Base-by-base conservation (phyloP, 257 asterid species). In the Solanum medicagineum region DNA sequence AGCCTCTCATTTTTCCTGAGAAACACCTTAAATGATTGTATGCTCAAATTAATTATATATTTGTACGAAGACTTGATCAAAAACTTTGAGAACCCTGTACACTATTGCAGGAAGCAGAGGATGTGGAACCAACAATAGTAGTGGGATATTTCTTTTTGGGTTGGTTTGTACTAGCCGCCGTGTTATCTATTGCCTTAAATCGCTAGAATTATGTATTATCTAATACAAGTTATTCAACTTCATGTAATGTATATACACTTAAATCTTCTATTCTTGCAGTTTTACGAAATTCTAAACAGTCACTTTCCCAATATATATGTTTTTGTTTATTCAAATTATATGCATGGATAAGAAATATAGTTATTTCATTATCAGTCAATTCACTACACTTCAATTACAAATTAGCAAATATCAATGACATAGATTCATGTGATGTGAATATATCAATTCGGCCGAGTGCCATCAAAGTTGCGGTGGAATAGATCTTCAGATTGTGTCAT, bases 51-150 rank as follows among this genome's bases (percentile, higher is more conserved):
- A 36, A 36, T 36, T 36, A 36, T 36, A 36, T 36, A 5, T 36
- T 36, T 36, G 0, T 4, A 36, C 0, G 42, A 36, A 36, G 4
- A 36, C 42, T 36, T 36, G 1, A 0, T 4, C 42, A 36, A 36
- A 36, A 36, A 36, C 5, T 36, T 5, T 5, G 40, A 36, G 6
- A 36, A 36, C 6, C 40, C 40, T 4, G 6, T 55, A 42, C 62
- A 74, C 4, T 54, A 81, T 84, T 86, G 86, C 92, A 94, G 95
- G 97, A 94, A 80, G 89, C 95, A 6, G 97, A 94, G 90, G 97
- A 94, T 54, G 91, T 85, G 26, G 92, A 89, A 57, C 97, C 97
- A 86, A 92, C 98, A 5, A 90, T 89, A 71, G 32, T 91, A 59
- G 89, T 89, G 8, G 96, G 95, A n/a, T 93, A 92, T 90, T 89